Evolutionary conservation across 441 rosid species (phyloP), one percentile per base, ranked within the genome.

Genomic region (Biscutella auriculata): DNA sequence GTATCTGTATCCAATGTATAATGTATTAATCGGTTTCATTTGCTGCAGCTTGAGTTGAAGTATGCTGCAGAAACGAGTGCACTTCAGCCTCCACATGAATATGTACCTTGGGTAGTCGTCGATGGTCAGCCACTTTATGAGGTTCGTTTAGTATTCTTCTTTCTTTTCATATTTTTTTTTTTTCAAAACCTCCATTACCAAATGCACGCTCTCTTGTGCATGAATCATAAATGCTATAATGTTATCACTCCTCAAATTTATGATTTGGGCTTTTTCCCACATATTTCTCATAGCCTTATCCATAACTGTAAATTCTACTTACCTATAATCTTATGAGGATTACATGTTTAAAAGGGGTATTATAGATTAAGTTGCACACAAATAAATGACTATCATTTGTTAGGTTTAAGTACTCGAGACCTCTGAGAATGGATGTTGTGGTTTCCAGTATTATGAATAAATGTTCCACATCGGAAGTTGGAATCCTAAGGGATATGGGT

Each of bases 61-160:
- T 88, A 84, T 73, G 98, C 84, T 11, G 83, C 80, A 17, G 98
- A 88, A 76, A 92, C 98, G 10, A 65, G 62, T 65, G 77, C 83
- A 17, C 94, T 88, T 34, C 62, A 77, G 67, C 97, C 97, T 29
- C 88, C 96, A 57, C 95, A 92, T 68, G 33, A 60, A 32, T 92
- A 84, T 32, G 98, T 92, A 49, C 97, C 98, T 3, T 92, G 98
- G 97, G 95, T 88, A 6, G 89, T 84, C 39, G 96, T 92, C 50
- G 70, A 92, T 76, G 96, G 94, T 30, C 79, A 79, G 66, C 96
- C 98, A 27, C 89, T 92, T 63, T 88, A 86, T 23, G 96, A 88
- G 79, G 98, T 92, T 73, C 7, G 79, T 63, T 67, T 46, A 39
- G 6, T 35, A 25, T 55, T 12, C 25, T 43, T 46, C 40, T 36